These are phyloP conservation scores for Nidularia pulvinata DNA, from an alignment of 768 basidiomycete species.

Conservation along the genomic window DNA sequence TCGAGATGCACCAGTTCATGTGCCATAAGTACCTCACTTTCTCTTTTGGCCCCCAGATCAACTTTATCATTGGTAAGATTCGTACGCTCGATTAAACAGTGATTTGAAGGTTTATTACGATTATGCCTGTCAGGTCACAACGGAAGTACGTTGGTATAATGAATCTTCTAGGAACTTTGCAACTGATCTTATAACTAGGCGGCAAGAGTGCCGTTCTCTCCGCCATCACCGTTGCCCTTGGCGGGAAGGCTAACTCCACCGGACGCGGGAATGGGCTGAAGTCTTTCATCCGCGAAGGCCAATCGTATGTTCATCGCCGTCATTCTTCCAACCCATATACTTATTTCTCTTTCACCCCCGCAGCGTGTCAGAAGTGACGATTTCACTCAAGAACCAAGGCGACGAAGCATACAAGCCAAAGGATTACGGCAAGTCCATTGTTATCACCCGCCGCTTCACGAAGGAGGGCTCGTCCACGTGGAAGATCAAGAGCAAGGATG, in stretches of 20 bases:
- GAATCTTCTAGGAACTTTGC: neutral
- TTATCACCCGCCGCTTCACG: conserved; percentile 80
- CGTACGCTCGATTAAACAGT: neutral
- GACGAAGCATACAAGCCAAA: conserved; percentile 86
- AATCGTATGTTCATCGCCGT: conserved; percentile 49
- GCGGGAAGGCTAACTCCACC: conserved; percentile 90
- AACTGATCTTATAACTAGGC: conserved; percentile 42
- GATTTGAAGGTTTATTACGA: neutral
- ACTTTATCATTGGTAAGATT: conserved; percentile 88
- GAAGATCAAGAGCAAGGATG: conserved; percentile 78
- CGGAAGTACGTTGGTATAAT: conserved; percentile 64
- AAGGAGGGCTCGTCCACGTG: conserved; percentile 77
- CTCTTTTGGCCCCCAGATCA: conserved; percentile 90
- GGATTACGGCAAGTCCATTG: conserved; percentile 85
- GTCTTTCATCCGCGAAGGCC: conserved; percentile 84
- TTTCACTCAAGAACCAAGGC: conserved; percentile 87
- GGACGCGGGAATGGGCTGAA: conserved; percentile 87
- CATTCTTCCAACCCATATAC: neutral
- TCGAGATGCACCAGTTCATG: conserved; percentile 95
- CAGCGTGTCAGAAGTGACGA: conserved; percentile 74
- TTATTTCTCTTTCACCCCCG: neutral
- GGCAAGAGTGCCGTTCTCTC: conserved; percentile 95
- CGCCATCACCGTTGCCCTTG: conserved; percentile 90
- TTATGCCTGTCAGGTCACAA: conserved; percentile 65
- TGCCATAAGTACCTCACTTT: conserved; percentile 87